Evolutionary conservation across 257 asterid species (phyloP).

Genomic region (Przewalskia tangutica): DNA sequence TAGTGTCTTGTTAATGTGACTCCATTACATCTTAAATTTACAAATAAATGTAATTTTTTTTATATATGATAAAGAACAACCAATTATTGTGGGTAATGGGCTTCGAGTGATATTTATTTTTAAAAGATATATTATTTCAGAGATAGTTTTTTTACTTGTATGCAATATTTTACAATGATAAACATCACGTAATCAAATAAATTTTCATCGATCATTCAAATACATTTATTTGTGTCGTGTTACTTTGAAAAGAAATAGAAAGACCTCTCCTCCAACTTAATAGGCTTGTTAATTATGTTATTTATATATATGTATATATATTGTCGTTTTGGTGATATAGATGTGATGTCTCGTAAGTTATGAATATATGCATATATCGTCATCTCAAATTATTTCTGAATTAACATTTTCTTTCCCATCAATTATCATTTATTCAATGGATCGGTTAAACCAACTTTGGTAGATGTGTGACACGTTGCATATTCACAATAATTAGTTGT

Average conservation of each 20-base stretch:
- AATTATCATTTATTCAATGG: background rate
- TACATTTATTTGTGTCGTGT: background rate
- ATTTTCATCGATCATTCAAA: background rate
- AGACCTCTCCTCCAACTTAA: background rate
- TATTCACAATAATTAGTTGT: background rate
- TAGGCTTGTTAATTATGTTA: background rate
- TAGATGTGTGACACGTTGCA: background rate
- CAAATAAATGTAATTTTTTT: background rate
- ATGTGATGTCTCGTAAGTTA: background rate
- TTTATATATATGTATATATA: too few relatives aligned
- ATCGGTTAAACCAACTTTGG: background rate
- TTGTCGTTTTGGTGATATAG: background rate
- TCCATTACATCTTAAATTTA: background rate
- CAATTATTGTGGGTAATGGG: too few relatives aligned
- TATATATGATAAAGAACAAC: background rate
- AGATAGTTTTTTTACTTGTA: background rate
- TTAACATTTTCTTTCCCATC: background rate
- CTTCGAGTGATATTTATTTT: background rate
- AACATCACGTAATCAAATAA: background rate
- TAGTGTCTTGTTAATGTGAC: background rate
- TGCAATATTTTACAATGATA: background rate
- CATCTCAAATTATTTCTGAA: background rate
- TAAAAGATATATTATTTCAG: background rate
- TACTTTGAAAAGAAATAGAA: background rate
- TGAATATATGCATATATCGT: background rate